Conservation (phyloP, 768 basidiomycete genomes). For the Brasilioporus rufonigricans region DNA sequence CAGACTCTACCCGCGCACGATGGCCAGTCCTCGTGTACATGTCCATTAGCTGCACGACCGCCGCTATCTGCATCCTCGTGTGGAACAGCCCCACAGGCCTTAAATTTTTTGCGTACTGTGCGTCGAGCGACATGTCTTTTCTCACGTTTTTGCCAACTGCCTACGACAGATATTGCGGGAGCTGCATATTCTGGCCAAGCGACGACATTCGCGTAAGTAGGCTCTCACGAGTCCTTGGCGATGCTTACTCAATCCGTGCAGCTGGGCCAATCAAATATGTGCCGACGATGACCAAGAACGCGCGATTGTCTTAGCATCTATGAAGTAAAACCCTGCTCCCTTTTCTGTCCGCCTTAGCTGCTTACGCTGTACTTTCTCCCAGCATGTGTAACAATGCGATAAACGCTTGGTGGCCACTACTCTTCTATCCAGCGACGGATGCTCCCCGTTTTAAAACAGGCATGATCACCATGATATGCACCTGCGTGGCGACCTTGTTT, state of each 20-base stretch:
- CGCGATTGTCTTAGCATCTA: constrained; percentile 66
- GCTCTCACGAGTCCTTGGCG: neutral
- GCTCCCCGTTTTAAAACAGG: constrained; percentile 67
- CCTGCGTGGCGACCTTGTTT: constrained; percentile 51
- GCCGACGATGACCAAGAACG: constrained; percentile 70
- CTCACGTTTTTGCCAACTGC: neutral
- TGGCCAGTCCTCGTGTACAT: constrained; percentile 70
- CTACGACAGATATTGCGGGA: constrained; percentile 48
- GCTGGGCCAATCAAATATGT: constrained; percentile 80
- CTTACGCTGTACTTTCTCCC: neutral
- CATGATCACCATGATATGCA: constrained; percentile 66
- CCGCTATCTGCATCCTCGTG: constrained; percentile 57
- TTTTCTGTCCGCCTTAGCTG: neutral
- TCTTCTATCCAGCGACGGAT: constrained; percentile 73
- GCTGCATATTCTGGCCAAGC: constrained; percentile 76
- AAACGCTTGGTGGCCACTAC: constrained; percentile 68
- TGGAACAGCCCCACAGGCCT: constrained; percentile 58
- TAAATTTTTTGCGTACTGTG: constrained; percentile 78
- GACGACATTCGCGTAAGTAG: constrained; percentile 64
- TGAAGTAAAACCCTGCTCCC: constrained; percentile 50
- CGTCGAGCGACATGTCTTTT: constrained; percentile 17
- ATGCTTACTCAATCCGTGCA: constrained; percentile 22
- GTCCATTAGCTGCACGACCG: constrained; percentile 50
- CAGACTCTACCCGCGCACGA: constrained; percentile 53
- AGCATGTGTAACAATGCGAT: constrained; percentile 71